A percentile compares a stretch with the other conserved stretches of the same genome.
Conservation (phyloP, 352 stramenopile genomes). For the Phytophthora pluvialis region DNA sequence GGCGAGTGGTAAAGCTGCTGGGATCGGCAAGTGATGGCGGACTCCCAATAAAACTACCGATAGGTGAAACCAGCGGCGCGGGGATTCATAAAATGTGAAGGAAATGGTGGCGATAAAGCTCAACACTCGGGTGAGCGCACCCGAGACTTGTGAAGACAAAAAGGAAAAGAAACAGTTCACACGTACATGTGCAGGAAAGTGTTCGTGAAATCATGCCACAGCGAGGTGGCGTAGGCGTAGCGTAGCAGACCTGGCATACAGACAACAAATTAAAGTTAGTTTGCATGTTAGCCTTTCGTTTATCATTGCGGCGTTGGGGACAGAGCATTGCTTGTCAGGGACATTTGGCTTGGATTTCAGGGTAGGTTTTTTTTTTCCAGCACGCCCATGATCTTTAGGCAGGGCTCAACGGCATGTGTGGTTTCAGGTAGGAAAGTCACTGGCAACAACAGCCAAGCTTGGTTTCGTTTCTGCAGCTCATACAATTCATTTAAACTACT, state of each 20-base stretch:
- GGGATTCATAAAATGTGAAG: background rate
- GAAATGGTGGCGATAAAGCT: constrained; percentile 16
- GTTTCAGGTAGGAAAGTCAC: no score
- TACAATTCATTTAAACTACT: no score
- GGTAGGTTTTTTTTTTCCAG: background rate
- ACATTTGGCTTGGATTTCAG: no score
- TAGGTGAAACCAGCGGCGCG: background rate
- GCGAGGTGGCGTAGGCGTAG: constrained; percentile 12
- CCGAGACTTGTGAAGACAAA: constrained; percentile 15
- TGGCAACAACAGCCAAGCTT: no score
- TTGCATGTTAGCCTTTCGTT: constrained; percentile 17
- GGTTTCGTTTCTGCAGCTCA: no score
- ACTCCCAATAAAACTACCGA: constrained; percentile 5
- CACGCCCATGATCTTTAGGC: no score
- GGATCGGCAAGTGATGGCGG: constrained; percentile 18
- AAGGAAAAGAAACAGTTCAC: constrained; percentile 29
- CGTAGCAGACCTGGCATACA: constrained; percentile 20
- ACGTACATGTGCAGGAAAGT: constrained; percentile 28
- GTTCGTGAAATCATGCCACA: constrained; percentile 6
- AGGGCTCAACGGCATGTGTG: no score
- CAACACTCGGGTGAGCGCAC: constrained; percentile 12
- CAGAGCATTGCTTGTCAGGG: background rate
- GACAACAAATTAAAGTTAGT: constrained; percentile 24
- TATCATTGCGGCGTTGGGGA: background rate
- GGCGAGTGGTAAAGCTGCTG: constrained; percentile 1